Conservation (phyloP, 2,329 filamentous ascomycete species). For the Scolecobasidium constrictum region DNA sequence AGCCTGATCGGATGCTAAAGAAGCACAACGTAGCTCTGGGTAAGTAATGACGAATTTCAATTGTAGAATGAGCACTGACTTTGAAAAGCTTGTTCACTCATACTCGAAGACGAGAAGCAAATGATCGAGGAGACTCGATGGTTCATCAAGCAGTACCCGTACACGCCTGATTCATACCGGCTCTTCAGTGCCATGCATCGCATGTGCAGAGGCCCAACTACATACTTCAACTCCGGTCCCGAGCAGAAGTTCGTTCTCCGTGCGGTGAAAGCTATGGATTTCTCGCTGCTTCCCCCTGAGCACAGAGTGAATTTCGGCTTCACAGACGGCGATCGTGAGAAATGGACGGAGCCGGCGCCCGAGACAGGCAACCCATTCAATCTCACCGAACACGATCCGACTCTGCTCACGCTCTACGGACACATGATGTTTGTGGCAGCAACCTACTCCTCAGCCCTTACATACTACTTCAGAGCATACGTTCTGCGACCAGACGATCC, state of each 20-base stretch:
- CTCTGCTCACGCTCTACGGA: conserved; percentile 77
- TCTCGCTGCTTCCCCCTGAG: conserved; percentile 44
- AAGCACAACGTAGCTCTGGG: conserved; percentile 70
- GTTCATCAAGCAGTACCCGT: conserved; percentile 74
- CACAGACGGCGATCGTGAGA: conserved; percentile 24
- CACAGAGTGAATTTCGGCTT: conserved; percentile 34
- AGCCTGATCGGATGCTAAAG: conserved; percentile 53
- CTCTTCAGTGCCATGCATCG: conserved; percentile 72
- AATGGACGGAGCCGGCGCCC: conserved; percentile 23
- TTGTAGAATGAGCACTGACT: conserved; percentile 10
- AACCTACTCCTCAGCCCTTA: conserved; percentile 73
- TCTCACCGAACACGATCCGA: conserved; percentile 56
- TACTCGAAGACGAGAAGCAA: conserved; percentile 66
- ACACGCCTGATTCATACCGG: conserved; percentile 61
- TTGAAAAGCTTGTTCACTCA: conserved; percentile 64
- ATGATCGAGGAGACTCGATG: conserved; percentile 66
- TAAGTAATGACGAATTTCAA: conserved; percentile 31
- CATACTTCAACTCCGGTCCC: conserved; percentile 69
- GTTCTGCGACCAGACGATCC: conserved; percentile 66
- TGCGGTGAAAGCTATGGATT: conserved; percentile 85
- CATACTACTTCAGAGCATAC: conserved; percentile 63
- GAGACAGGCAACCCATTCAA: conserved; percentile 25
- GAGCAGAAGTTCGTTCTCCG: conserved; percentile 86
- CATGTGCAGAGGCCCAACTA: conserved; percentile 59
- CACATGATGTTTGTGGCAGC: conserved; percentile 79